A percentile compares a stretch with the other conserved stretches of the same genome.
Conservation (phyloP, 2,329 filamentous ascomycete species). For the Corniculantispora saksenae region DNA sequence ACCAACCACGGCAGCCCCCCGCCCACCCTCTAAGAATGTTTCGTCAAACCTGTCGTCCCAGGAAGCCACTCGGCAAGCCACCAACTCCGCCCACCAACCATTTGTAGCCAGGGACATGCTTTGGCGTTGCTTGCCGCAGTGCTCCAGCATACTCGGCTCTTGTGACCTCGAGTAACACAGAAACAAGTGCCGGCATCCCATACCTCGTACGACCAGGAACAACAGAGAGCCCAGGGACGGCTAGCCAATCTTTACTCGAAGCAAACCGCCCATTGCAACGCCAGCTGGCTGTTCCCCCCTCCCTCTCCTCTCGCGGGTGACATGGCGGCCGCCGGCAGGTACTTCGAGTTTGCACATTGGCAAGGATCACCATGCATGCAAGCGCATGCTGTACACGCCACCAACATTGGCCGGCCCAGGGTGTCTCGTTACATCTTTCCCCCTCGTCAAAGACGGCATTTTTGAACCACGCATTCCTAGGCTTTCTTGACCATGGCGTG, state of each 20-base stretch:
- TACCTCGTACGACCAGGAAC: neutral
- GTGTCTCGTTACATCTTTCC: neutral
- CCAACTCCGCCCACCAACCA: neutral
- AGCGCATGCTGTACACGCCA: neutral
- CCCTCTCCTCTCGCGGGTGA: neutral
- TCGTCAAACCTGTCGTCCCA: neutral
- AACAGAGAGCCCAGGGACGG: neutral
- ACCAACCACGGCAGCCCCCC: neutral
- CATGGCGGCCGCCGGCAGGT: neutral
- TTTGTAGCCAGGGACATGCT: neutral
- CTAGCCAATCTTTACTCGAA: neutral
- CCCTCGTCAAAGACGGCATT: neutral
- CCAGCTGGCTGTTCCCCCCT: neutral
- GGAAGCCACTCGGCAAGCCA: neutral
- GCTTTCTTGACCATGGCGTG: neutral
- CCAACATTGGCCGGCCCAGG: neutral
- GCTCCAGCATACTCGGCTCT: neutral
- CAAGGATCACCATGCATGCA: neutral
- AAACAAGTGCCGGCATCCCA: constrained; percentile 4
- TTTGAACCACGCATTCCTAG: neutral
- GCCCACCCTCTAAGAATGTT: neutral
- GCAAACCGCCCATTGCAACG: neutral
- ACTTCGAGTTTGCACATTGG: neutral
- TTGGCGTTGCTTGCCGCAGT: constrained; percentile 1
- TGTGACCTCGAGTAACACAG: neutral